Evolutionary conservation across 2,329 filamentous ascomycete species (phyloP).

Genomic region (Bipolaris gigantea): DNA sequence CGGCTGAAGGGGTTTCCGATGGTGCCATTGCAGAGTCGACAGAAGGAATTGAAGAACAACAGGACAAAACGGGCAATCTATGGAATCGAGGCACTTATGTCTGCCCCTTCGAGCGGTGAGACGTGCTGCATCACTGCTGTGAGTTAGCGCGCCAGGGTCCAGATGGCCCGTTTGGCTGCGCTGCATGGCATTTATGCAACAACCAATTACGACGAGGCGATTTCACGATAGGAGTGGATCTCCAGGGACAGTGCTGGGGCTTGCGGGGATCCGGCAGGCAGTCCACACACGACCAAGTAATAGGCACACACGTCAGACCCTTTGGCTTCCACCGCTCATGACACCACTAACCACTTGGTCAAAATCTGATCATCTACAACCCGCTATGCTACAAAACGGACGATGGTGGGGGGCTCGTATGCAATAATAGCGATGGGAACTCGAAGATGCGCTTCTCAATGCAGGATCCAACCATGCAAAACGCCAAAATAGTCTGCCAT

Average conservation of each 20-base stretch:
- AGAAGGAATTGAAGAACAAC: neutral
- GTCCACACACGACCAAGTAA: neutral
- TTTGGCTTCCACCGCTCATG: too few species aligned
- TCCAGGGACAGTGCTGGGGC: constrained; percentile 15
- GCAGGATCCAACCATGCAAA: constrained; percentile 10
- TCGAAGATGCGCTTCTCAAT: constrained; percentile 8
- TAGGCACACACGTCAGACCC: too few species aligned
- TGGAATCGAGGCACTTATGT: constrained; percentile 14
- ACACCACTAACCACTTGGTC: neutral
- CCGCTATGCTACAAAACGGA: neutral
- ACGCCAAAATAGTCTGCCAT: neutral
- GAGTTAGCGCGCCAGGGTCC: constrained; percentile 34
- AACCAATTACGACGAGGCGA: constrained; percentile 26
- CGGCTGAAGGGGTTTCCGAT: constrained; percentile 31
- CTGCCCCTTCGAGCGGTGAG: constrained; percentile 32
- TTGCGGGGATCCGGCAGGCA: neutral
- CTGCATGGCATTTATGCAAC: constrained; percentile 13
- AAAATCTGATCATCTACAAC: neutral
- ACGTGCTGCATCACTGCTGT: constrained; percentile 10
- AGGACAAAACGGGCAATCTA: neutral
- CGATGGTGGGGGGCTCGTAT: neutral
- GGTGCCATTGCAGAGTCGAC: constrained; percentile 27
- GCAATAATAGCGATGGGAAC: neutral
- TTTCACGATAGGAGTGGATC: constrained; percentile 17
- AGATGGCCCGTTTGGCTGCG: constrained; percentile 15